These are phyloP conservation scores for Talaromyces nanjingensis DNA, from an alignment of 495 filamentous ascomycete species.

Conservation along the genomic window DNA sequence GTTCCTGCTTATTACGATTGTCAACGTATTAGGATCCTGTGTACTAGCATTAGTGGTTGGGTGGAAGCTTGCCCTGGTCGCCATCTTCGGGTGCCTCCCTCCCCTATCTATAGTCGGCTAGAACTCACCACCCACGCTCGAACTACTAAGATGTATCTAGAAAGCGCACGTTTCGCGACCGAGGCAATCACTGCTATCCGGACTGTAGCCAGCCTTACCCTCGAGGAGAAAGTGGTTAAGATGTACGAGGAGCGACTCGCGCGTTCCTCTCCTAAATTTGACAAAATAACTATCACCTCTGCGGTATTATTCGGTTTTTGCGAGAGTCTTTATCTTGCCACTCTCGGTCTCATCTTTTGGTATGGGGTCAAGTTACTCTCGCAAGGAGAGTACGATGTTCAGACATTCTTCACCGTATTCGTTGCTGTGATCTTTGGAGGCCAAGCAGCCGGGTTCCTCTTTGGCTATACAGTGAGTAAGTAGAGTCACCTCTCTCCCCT, in stretches of 20 bases:
- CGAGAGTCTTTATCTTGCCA: constrained; percentile 40
- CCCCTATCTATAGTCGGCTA: constrained; percentile 46
- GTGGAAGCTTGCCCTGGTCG: constrained; percentile 55
- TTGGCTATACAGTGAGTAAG: constrained; percentile 24
- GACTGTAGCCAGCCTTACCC: constrained; percentile 48
- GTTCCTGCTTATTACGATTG: constrained; percentile 29
- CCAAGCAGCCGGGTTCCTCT: constrained; percentile 47
- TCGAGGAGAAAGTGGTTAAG: constrained; percentile 42
- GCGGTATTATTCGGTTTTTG: constrained; percentile 26
- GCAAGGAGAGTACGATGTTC: constrained; percentile 38
- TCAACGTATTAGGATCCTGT: constrained; percentile 48
- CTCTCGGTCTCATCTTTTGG: constrained; percentile 53
- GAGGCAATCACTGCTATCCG: constrained; percentile 53
- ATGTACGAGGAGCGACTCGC: constrained; percentile 45
- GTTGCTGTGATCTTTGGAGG: constrained; percentile 52
- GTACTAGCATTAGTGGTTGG: constrained; percentile 50
- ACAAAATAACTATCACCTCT: constrained; percentile 25
- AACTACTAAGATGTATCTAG: constrained; percentile 49
- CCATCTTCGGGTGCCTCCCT: constrained; percentile 48
- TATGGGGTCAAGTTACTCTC: constrained; percentile 52
- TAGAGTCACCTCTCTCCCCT: neutral
- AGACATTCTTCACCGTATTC: constrained; percentile 52
- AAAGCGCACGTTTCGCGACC: constrained; percentile 46
- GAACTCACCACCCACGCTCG: constrained; percentile 46
- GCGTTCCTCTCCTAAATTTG: constrained; percentile 44